A percentile compares a stretch with the other conserved stretches of the same genome.
These are phyloP conservation scores for Hemerocallis citrina DNA, from an alignment of 106 monocot genomes.

Conservation along the genomic window DNA sequence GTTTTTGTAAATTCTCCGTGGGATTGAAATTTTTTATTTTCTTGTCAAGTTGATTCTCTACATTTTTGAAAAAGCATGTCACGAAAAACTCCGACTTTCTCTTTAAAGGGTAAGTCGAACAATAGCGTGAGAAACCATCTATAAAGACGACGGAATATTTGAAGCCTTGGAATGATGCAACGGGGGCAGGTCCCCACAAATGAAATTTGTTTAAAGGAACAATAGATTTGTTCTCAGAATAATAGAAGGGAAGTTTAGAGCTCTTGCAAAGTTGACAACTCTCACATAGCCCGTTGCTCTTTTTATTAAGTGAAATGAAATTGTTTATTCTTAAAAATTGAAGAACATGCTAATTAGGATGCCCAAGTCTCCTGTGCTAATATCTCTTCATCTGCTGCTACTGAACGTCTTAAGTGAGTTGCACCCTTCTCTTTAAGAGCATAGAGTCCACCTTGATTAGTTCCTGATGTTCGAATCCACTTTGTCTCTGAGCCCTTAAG, in stretches of 20 bases:
- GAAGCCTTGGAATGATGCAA: background rate
- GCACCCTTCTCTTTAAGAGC: too few species aligned
- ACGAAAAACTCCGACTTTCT: background rate
- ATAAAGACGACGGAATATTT: background rate
- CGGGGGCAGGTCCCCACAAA: background rate
- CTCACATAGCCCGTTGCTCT: background rate
- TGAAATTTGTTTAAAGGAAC: background rate
- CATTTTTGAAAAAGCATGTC: background rate
- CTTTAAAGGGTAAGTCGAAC: background rate
- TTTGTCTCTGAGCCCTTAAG: too few species aligned
- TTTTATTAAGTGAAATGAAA: background rate
- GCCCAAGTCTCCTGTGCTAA: background rate
- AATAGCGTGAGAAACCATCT: background rate
- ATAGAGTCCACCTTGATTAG: too few species aligned
- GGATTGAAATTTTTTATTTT: background rate
- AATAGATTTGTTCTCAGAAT: background rate
- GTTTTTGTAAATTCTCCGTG: background rate
- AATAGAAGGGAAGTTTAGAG: background rate
- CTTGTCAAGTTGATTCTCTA: background rate
- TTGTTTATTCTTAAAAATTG: background rate
- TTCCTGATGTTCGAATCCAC: too few species aligned
- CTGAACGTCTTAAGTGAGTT: background rate
- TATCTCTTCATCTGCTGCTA: background rate
- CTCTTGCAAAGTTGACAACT: background rate
- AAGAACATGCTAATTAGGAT: background rate